Percentiles rank a stretch among this genome's conserved stretches.
Evolutionary conservation across 1,284 basidiomycete genomes (phyloP).

Genomic region (Tranzscheliella williamsii): DNA sequence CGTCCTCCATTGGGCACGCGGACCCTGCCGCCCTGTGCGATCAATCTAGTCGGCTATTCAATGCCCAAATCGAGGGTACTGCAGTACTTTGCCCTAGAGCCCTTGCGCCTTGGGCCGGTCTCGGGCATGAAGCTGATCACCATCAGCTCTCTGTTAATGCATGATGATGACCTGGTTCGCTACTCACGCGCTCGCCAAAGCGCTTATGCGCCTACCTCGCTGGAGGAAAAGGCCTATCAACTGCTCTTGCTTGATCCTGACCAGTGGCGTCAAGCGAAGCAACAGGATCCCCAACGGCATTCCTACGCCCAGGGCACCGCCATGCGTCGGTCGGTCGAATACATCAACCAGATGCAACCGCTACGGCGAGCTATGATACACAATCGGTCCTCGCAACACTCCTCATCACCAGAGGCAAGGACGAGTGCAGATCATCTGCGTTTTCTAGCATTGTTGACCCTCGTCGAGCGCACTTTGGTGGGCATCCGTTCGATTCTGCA

Average conservation of each 20-base stretch:
- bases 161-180: slow-evolving; percentile 6
- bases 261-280: slow-evolving; percentile 48
- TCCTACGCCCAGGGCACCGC: slow-evolving; percentile 10
- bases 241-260: slow-evolving; percentile 42
- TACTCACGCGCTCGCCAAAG: neutral
- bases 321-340: slow-evolving; percentile 19
- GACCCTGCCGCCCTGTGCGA: slow-evolving; percentile 4
- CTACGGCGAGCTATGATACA: neutral
- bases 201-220: slow-evolving; percentile 3
- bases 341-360: slow-evolving; percentile 13
- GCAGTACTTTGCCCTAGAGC: slow-evolving; percentile 67
- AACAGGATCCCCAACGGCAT: neutral
- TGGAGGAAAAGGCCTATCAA: slow-evolving; percentile 28
- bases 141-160: slow-evolving; percentile 9
- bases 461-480: neutral
- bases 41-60: slow-evolving; percentile 64
- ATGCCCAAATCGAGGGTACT: slow-evolving; percentile 65
- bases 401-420: neutral
- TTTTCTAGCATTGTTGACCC: neutral
- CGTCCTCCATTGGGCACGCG: too few relatives aligned
- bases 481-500: slow-evolving; percentile 1
- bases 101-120: slow-evolving; percentile 57
- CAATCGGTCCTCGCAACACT: neutral
- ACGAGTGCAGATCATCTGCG: too few relatives aligned
- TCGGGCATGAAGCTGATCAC: slow-evolving; percentile 33